Base-by-base conservation (phyloP, 2,329 filamentous ascomycete species). In the Fusarium foetens region DNA sequence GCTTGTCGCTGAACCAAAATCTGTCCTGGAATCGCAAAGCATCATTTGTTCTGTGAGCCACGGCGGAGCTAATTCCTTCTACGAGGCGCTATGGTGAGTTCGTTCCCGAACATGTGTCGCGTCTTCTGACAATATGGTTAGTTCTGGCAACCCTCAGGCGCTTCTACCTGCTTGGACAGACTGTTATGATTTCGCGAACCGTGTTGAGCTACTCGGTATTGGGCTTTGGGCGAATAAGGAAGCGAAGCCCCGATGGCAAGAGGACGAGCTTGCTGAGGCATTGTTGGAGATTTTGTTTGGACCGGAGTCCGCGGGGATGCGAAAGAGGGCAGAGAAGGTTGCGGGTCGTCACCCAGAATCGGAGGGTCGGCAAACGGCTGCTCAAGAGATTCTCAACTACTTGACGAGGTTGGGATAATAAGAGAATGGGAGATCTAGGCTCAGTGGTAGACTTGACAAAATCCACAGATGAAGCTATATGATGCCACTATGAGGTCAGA, bases 51-150 rank as follows among this genome's bases (percentile, higher is more conserved):
- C 36, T 0, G 21, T 61, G 1, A 61, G 55, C 8, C 52, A 61
- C 2, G 52, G 58, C 0, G 38, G 31, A 14, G 38, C 38, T 0
- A 58, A 61, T 1, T 58, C 58, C 1, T 61, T 61, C 6, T 35
- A 58, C 0, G 52, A 61, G 31, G 31, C 38, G 7, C 2, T 58
- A 31, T 58, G 52, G 52, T 58, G 12, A n/a, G 23, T 60, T n/a
- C 13, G 13, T 17, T 3, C 27, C 5, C 5, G 0, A 1, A 13
- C 2, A 23, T 31, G 3, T 31, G 1, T 36, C 16, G 1, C 0
- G 17, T 6, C 1, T 8, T 13, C 29, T 33, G 5, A 49, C 8
- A 9, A n/a, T 4, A 3, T 42, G 1, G 1, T 0, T 5, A 61
- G 58, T 25, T 14, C 31, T 3, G 31, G 58, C 9, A 29, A 45